These are phyloP conservation scores for Polychaeton citri DNA, from an alignment of 2,329 filamentous ascomycete species.

Conservation along the genomic window DNA sequence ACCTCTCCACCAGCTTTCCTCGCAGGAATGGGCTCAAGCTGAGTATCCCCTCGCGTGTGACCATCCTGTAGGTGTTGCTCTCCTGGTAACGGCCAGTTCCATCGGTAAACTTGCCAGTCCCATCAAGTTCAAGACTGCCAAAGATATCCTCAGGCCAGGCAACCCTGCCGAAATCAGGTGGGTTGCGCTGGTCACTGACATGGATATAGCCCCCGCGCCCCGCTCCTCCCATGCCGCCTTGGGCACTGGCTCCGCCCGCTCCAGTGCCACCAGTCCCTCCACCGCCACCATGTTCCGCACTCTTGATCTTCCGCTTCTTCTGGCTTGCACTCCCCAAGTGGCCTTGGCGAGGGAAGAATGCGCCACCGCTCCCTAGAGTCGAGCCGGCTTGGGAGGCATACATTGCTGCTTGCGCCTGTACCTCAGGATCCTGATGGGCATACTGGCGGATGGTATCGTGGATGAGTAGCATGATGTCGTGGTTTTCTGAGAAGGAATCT, in stretches of 20 bases:
- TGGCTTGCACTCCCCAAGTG: constrained; percentile 9
- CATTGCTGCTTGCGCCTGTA: constrained; percentile 45
- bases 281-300: constrained; percentile 19
- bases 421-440: constrained; percentile 42
- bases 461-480: constrained; percentile 41
- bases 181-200: constrained; percentile 45
- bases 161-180: constrained; percentile 51
- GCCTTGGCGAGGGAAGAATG: constrained; percentile 29
- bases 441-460: constrained; percentile 42
- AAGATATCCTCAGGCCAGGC: constrained; percentile 55
- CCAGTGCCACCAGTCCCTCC: constrained; percentile 33
- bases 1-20: constrained; percentile 19
- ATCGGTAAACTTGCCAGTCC: constrained; percentile 42
- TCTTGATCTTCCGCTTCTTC: constrained; percentile 8
- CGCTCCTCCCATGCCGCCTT: constrained; percentile 44
- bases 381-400: constrained; percentile 47
- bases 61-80: constrained; percentile 48
- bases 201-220: constrained; percentile 50
- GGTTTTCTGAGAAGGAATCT: constrained; percentile 43
- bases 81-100: constrained; percentile 45
- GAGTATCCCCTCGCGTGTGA: constrained; percentile 46
- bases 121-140: constrained; percentile 50
- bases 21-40: constrained; percentile 21
- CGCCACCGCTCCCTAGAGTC: constrained; percentile 37
- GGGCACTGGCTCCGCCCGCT: constrained; percentile 43